phyloP scores from a whole-genome alignment of 768 basidiomycete genomes.

The Lactarius sp. region DNA sequence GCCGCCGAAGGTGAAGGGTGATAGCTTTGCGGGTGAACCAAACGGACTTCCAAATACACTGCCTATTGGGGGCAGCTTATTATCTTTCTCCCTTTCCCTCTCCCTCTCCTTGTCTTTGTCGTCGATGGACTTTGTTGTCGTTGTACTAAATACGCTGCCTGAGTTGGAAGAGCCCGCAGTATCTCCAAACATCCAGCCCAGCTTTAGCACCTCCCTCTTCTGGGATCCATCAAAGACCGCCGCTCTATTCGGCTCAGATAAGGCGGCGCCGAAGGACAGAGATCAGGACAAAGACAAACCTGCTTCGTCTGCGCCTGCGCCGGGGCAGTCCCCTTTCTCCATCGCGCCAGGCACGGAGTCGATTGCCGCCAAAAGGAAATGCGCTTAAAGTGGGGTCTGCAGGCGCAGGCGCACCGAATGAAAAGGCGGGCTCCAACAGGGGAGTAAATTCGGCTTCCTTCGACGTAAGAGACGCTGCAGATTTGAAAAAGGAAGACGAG shows the following conservation, averaged over 20 bases:
- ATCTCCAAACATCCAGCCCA: slow-evolving; percentile 7
- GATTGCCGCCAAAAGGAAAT: slow-evolving; percentile 15
- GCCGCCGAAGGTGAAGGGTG: slow-evolving; percentile 15
- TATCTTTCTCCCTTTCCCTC: not conserved
- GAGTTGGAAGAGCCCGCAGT: not conserved
- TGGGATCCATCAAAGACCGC: slow-evolving; percentile 11
- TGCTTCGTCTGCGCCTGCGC: not conserved
- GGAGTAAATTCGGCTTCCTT: slow-evolving; percentile 6
- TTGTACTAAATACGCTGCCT: slow-evolving; percentile 14
- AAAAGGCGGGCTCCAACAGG: slow-evolving; percentile 18
- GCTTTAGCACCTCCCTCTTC: slow-evolving; percentile 1
- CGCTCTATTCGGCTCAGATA: slow-evolving; percentile 10
- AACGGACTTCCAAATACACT: slow-evolving; percentile 16
- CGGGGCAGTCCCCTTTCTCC: slow-evolving; percentile 3
- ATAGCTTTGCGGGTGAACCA: slow-evolving; percentile 6
- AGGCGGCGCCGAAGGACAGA: not conserved
- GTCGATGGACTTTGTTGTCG: slow-evolving; percentile 6
- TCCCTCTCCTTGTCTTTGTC: slow-evolving; percentile 13
- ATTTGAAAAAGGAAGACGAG: slow-evolving; percentile 6
- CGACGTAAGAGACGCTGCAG: not conserved
- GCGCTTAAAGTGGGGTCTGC: not conserved
- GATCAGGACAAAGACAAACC: slow-evolving; percentile 8
- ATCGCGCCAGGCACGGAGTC: not conserved
- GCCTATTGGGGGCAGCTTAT: not conserved
- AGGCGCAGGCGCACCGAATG: slow-evolving; percentile 11